These are phyloP conservation scores for Tetragonia tetragonoides DNA, from an alignment of 148 eudicot species.

Conservation along the genomic window DNA sequence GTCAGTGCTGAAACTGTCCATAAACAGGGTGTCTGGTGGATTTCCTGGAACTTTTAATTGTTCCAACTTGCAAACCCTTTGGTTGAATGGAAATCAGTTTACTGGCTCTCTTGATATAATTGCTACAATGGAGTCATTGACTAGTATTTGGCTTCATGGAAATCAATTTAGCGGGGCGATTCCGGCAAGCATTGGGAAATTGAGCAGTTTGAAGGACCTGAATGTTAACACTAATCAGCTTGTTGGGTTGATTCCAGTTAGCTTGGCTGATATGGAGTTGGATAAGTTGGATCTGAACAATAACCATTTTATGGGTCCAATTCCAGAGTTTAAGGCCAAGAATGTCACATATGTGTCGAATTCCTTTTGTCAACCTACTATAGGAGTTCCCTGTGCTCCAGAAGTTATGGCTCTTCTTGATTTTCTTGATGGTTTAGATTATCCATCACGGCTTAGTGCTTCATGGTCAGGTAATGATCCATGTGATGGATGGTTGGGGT, in stretches of 20 bases:
- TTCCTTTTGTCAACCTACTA: slow-evolving; percentile 61
- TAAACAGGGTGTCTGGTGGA: slow-evolving; percentile 58
- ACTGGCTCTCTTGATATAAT: slow-evolving; percentile 69
- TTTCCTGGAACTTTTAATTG: slow-evolving; percentile 63
- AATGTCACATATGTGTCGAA: slow-evolving; percentile 56
- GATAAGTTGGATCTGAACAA: slow-evolving; percentile 66
- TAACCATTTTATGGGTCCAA: slow-evolving; percentile 90
- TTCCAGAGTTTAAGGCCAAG: slow-evolving; percentile 62
- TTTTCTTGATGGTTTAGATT: slow-evolving; percentile 67
- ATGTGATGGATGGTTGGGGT: slow-evolving; percentile 81
- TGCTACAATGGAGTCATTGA: slow-evolving; percentile 65
- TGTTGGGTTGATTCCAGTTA: slow-evolving; percentile 74
- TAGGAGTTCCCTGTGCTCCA: slow-evolving; percentile 60
- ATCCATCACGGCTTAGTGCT: slow-evolving; percentile 61
- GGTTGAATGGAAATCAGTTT: slow-evolving; percentile 90
- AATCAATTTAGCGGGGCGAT: slow-evolving; percentile 78
- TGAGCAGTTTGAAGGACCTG: slow-evolving; percentile 58
- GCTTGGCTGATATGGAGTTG: slow-evolving; percentile 64
- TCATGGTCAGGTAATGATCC: slow-evolving; percentile 86
- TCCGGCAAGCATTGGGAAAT: slow-evolving; percentile 53
- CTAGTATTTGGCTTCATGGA: slow-evolving; percentile 95
- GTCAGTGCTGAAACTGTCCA: slow-evolving; percentile 45
- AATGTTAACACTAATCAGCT: slow-evolving; percentile 73
- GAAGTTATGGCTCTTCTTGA: slow-evolving; percentile 78
- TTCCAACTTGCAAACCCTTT: slow-evolving; percentile 53